A percentile compares a stretch with the other conserved stretches of the same genome.
phyloP scores from a whole-genome alignment of 805 yeast genomes.

The Martiniozyma abietophila region DNA sequence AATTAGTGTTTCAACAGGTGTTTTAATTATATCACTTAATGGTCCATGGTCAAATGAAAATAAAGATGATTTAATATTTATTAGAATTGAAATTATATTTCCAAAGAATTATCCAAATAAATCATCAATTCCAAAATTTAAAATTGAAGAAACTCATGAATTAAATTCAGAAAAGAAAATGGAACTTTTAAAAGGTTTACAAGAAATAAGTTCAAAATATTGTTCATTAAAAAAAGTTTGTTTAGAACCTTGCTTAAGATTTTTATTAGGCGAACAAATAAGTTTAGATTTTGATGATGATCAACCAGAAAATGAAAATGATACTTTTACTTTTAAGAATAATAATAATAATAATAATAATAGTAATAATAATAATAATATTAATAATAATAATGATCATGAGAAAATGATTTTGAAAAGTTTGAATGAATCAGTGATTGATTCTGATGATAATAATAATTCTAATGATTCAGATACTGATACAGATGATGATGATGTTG shows the following conservation, averaged over 20 bases:
- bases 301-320: too few relatives aligned
- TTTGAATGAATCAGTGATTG: background rate
- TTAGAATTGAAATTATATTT: conserved; percentile 61
- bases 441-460: background rate
- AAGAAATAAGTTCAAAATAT: conserved; percentile 46
- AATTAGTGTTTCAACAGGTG: conserved; percentile 83
- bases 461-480: background rate
- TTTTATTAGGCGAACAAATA: conserved; percentile 73
- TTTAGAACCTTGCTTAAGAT: conserved; percentile 70
- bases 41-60: conserved; percentile 60
- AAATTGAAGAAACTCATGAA: conserved; percentile 74
- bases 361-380: too few relatives aligned
- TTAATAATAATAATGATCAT: too few relatives aligned
- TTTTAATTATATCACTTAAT: conserved; percentile 60
- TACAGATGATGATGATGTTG: conserved; percentile 16
- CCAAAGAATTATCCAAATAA: conserved; percentile 66
- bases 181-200: conserved; percentile 42
- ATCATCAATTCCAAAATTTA: conserved; percentile 40
- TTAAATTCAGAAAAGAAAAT: conserved; percentile 38
- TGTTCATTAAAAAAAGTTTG: conserved; percentile 56
- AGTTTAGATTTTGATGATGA: conserved; percentile 30
- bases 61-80: conserved; percentile 45
- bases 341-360: too few relatives aligned
- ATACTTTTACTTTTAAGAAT: too few relatives aligned
- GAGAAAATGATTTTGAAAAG: background rate